These are phyloP conservation scores for Fusarium piperis DNA, from an alignment of 2,329 filamentous ascomycete genomes.

Conservation along the genomic window DNA sequence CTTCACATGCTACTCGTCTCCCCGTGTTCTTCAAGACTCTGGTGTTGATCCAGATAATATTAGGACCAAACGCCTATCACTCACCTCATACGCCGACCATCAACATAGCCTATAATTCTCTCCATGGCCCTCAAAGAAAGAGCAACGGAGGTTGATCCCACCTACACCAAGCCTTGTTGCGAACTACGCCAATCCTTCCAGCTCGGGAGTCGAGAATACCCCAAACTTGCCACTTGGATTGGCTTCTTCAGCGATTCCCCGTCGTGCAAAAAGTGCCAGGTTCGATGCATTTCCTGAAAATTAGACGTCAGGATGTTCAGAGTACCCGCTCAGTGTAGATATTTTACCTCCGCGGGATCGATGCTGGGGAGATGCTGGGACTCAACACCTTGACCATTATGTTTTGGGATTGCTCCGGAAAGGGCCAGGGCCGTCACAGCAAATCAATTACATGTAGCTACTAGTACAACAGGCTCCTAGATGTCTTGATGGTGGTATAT, in stretches of 20 bases:
- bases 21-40: background rate
- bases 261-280: background rate
- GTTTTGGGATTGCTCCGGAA: conserved; percentile 62
- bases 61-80: background rate
- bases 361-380: conserved; percentile 26
- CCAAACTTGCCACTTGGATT: background rate
- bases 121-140: conserved; percentile 52
- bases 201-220: background rate
- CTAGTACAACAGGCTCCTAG: conserved; percentile 55
- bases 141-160: background rate
- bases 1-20: background rate
- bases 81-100: background rate
- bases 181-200: background rate
- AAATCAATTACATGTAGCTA: conserved; percentile 56
- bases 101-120: conserved; percentile 43
- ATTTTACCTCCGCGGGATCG: conserved; percentile 49
- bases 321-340: conserved; percentile 43
- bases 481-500: conserved; percentile 50
- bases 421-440: conserved; percentile 52
- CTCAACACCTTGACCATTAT: conserved; percentile 55
- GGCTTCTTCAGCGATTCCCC: background rate
- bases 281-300: conserved; percentile 53
- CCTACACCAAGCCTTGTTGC: background rate
- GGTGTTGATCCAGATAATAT: background rate
- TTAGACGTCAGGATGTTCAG: conserved; percentile 54